Percentiles rank a stretch among this genome's conserved stretches.
phyloP scores from a whole-genome alignment of 1,284 basidiomycete genomes.

The Tilletia indica region DNA sequence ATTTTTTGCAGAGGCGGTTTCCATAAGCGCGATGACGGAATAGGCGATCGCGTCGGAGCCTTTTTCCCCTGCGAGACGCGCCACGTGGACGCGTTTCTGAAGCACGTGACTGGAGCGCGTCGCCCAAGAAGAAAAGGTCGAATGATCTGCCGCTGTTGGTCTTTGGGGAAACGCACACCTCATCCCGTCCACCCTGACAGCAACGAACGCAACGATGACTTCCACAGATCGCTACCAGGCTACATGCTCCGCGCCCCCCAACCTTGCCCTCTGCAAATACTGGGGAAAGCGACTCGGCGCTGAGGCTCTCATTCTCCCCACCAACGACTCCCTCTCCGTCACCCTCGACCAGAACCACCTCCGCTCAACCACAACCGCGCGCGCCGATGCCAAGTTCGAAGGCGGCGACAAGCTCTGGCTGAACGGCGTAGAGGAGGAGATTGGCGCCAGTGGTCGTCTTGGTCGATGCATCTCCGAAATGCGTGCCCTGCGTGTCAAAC shows the following conservation, averaged over 20 bases:
- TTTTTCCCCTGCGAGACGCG: too few species aligned
- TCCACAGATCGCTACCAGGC: conserved; percentile 68
- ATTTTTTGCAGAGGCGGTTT: too few species aligned
- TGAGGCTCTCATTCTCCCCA: conserved; percentile 88
- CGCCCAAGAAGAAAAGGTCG: too few species aligned
- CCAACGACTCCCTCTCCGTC: conserved; percentile 94
- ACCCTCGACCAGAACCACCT: conserved; percentile 96
- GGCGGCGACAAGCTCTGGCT: conserved; percentile 73
- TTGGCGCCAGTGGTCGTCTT: conserved; percentile 76
- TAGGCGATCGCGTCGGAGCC: too few species aligned
- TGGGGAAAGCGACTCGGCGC: conserved; percentile 88
- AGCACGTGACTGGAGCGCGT: too few species aligned
- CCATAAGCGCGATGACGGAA: too few species aligned
- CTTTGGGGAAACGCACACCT: too few species aligned
- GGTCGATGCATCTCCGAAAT: conserved; percentile 85
- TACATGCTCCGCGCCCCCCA: conserved; percentile 87
- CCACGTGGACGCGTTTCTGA: too few species aligned
- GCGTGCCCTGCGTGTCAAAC: conserved; percentile 70
- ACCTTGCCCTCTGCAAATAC: conserved; percentile 88
- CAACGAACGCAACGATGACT: conserved; percentile 35
- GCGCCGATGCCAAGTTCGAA: conserved; percentile 74
- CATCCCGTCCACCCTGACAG: too few species aligned
- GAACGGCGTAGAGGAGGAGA: conserved; percentile 84
- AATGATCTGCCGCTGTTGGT: too few species aligned
- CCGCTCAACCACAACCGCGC: conserved; percentile 86